Percentiles rank a stretch among this genome's conserved stretches.
Evolutionary conservation across 345 rosid genomes (phyloP).

Genomic region (Pistacia integerrima): DNA sequence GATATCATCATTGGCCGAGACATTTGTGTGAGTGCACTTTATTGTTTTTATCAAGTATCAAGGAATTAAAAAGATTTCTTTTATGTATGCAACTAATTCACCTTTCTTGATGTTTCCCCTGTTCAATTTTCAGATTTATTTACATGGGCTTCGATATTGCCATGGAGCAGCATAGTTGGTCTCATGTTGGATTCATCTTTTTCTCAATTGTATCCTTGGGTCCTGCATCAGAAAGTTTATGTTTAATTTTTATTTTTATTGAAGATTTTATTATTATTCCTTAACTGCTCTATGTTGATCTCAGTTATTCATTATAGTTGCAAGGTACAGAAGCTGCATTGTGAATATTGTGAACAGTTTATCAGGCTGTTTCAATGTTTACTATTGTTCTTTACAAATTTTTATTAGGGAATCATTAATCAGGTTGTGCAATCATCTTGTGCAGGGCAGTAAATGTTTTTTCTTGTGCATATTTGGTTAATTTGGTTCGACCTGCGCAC

Average conservation of each 20-base stretch:
- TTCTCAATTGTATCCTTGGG: slow-evolving; percentile 96
- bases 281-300: slow-evolving; percentile 38
- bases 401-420: slow-evolving; percentile 32
- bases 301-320: slow-evolving; percentile 86
- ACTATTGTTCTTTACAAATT: not conserved
- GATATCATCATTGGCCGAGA: slow-evolving; percentile 98
- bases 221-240: slow-evolving; percentile 7
- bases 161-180: slow-evolving; percentile 99
- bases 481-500: slow-evolving; percentile 77
- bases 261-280: slow-evolving; percentile 38
- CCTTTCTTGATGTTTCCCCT: slow-evolving; percentile 19
- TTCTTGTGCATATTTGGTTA: slow-evolving; percentile 91
- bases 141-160: slow-evolving; percentile 99
- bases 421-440: slow-evolving; percentile 20
- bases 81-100: slow-evolving; percentile 2
- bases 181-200: slow-evolving; percentile 89
- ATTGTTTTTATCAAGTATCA: slow-evolving; percentile 8
- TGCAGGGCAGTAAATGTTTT: slow-evolving; percentile 93
- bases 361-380: not conserved
- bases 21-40: slow-evolving; percentile 67
- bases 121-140: slow-evolving; percentile 72
- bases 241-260: slow-evolving; percentile 9
- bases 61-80: slow-evolving; percentile 15
- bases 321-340: slow-evolving; percentile 58
- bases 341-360: slow-evolving; percentile 9